These are phyloP conservation scores for Blastomyces silverae DNA, from an alignment of 2,329 filamentous ascomycete genomes.

Conservation along the genomic window DNA sequence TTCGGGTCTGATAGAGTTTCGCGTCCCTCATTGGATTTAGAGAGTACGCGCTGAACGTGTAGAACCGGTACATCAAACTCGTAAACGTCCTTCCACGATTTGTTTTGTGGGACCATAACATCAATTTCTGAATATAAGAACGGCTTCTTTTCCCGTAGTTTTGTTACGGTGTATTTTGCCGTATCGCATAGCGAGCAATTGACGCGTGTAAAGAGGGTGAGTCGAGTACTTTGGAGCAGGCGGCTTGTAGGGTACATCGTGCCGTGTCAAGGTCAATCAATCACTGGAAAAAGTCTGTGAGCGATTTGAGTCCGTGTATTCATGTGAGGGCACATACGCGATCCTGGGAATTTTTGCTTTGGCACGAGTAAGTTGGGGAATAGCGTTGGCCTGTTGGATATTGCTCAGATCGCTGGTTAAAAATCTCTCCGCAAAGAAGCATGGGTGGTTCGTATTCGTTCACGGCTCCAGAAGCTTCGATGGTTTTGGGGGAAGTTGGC, in stretches of 20 bases:
- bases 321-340: background rate
- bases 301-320: background rate
- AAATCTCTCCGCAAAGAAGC: no score
- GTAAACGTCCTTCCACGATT: slow-evolving; percentile 55
- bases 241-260: slow-evolving; percentile 23
- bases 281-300: background rate
- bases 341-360: background rate
- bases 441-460: background rate
- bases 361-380: background rate
- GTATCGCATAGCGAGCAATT: slow-evolving; percentile 56
- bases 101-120: slow-evolving; percentile 50
- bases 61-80: slow-evolving; percentile 60
- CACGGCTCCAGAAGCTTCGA: slow-evolving; percentile 21
- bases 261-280: background rate
- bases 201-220: slow-evolving; percentile 56
- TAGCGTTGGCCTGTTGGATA: background rate
- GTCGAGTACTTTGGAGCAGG: slow-evolving; percentile 33
- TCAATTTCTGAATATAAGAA: slow-evolving; percentile 55
- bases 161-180: slow-evolving; percentile 52
- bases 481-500: slow-evolving; percentile 5
- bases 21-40: slow-evolving; percentile 41
- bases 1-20: slow-evolving; percentile 52
- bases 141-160: slow-evolving; percentile 47
- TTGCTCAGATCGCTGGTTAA: background rate
- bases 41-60: slow-evolving; percentile 47